Base-by-base conservation (phyloP, 805 yeast species). In the Myxozyma melibiosi region DNA sequence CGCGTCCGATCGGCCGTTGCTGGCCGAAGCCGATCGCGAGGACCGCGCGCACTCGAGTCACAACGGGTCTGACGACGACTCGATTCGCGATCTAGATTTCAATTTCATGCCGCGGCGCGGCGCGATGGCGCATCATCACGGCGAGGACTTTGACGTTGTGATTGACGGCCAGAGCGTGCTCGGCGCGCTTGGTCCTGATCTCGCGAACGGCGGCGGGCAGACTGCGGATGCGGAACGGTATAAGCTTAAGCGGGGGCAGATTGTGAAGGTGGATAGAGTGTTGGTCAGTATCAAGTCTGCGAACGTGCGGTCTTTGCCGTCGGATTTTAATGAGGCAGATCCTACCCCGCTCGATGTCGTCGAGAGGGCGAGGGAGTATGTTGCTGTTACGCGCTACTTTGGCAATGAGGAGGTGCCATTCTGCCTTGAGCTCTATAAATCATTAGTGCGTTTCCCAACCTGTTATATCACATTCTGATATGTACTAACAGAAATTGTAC, bases 281-380 rank as follows among this genome's bases (percentile, higher is more conserved):
- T 73, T 91, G 18, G 88, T 88, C 0, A 73, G 84, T 72, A 78
- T 84, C 16, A 84, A 83, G 66, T 57, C 66, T 6, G 66, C 76
- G 0, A 66, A 68, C 4, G 63, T 62, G 28, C 67, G 61, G 11
- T 67, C 66, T 31, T 67, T 76, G 11, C 70, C 75, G 4, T 58
- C 66, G 0, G 62, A 70, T 11, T 77, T 79, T 57, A 75, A 78
- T 13, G 89, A 84, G 58, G 67, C 71, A 8, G 84, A 81, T 55
- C 73, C 78, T 1, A 74, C 76, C 25, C 82, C 81, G 39, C 76
- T 88, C 0, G 72, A 85, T 51, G 78, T 87, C 0, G 59, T 77
- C 8, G 91, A 88, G 55, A 73, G 90, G 46, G 90, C 97, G 94
- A 82, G 79, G 58, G 97, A 91, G 68, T 88, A 84, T 67, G 73